Evolutionary conservation across 2,329 filamentous ascomycete species (phyloP).

Genomic region (Alternaria brassicicola): DNA sequence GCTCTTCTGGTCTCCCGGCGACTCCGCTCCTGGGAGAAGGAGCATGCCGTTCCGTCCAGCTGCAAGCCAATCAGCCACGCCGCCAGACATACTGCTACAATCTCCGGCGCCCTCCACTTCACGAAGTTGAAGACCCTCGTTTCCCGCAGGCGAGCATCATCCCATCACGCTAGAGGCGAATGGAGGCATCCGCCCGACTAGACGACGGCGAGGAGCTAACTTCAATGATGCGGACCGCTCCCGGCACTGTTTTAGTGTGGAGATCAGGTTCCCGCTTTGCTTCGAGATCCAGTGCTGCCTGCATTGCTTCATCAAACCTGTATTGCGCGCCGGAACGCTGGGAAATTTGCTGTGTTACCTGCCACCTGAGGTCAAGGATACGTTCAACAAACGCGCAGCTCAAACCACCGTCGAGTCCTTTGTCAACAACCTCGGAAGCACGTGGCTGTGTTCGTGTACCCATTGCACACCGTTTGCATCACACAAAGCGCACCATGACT

Average conservation of each 20-base stretch:
- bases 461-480: not conserved
- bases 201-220: not conserved
- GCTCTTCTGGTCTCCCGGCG: not conserved
- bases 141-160: not conserved
- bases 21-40: not conserved
- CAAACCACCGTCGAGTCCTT: not conserved
- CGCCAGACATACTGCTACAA: not conserved
- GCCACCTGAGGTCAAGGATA: not conserved
- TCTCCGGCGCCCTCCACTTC: not conserved
- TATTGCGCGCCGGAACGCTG: not conserved
- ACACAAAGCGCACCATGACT: not conserved
- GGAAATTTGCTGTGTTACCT: not conserved
- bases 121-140: not conserved
- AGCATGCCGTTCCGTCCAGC: not conserved
- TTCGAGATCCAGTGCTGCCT: not conserved
- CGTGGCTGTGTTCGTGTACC: not conserved
- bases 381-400: not conserved
- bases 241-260: not conserved
- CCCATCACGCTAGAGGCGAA: not conserved
- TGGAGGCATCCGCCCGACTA: not conserved
- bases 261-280: not conserved
- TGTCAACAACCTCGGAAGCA: not conserved
- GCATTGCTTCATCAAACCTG: not conserved
- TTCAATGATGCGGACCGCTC: constrained; percentile 2
- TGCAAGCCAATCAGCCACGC: not conserved